Evolutionary conservation across 2,329 filamentous ascomycete species (phyloP), one percentile per base, ranked within the genome.

Genomic region (Trichothecium roseum): DNA sequence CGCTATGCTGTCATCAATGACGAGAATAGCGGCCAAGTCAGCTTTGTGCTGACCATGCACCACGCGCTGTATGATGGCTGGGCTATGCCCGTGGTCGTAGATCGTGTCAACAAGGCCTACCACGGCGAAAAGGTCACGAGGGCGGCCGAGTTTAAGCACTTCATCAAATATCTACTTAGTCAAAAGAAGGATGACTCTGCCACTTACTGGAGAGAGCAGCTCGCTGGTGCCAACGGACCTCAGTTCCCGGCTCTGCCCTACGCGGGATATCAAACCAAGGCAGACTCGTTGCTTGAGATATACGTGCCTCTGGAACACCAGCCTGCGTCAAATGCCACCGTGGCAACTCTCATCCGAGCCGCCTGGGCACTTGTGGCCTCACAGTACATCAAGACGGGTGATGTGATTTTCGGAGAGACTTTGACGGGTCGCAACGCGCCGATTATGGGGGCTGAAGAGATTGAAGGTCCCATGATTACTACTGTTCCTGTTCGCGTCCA

Each of bases 381-480:
- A 0, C 57, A 64, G 26, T 75, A 77, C 47, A 65, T 64, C 28
- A 65, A 63, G 9, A 64, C 60, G 18, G 49, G 58, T 15, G 73
- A 78, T 38, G 59, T 77, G 6, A 57, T 76, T 12, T 76, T 77
- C 40, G 74, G 72, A 9, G 69, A 74, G 55, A 77, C 72, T 0
- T 55, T 78, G 4, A 74, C 72, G 0, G 73, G 74, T 3, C 68
- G 74, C 17, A 68, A 68, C 37, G 63, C 64, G 1, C 59, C 66
- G 2, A 55, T 72, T 18, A 45, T 58, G 1, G 66, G 64, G 3
- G 57, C 60, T 42, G 68, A 74, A 39, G 55, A 70, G 40, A 75
- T 78, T 32, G 67, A 74, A 40, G 74, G 72, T 0, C 73, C 73
- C 1, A 74, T 74, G 63, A 74, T 78, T 42, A 69, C 72, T 2